Base-by-base conservation (phyloP, 2,329 filamentous ascomycete species). In the Stromatinia cepivora region DNA sequence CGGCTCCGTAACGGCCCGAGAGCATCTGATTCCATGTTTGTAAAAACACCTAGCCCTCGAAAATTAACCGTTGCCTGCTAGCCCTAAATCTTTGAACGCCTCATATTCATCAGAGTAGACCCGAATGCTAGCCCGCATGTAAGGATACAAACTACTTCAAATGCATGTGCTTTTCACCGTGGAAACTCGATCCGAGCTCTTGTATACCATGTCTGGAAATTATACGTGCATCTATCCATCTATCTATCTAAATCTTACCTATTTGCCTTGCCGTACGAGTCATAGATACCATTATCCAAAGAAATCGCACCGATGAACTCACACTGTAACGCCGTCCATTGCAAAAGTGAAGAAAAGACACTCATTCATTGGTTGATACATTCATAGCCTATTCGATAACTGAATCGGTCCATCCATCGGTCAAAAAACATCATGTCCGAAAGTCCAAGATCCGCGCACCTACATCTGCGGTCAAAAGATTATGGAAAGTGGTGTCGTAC, bases 1-100 rank as follows among this genome's bases (percentile, higher is more conserved):
- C 31, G 31, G 61, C n/a, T 63, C 61, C 61, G 31, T 20, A 48
- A 25, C 61, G 61, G 61, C 61, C 61, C 61, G 61, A 63, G 31
- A 39, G 34, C 20, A 56, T 36, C 10, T 31, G 4, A 52, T 48
- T 11, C 25, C 11, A 61, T 28, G 46, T 25, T 52, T 63, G 28
- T 13, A 39, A 39, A 39, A 20, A 48, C 31, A 25, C 10, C 13
- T 8, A 25, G 10, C n/a, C n/a, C 13, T 25, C 15, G 7, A 25
- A 20, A 10, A 36, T 52, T 34, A 25, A 39, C 22, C 61, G 31
- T 36, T 22, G 25, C 9, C 7, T 10, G 46, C 61, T 39, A 22
- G 36, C 45, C 31, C 34, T 17, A 1, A 25, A 48, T 63, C 34
- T 39, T n/a, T 52, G n/a, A 3, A 52, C 46, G 25, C 61, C 46